These are phyloP conservation scores for Aspergillus terreus DNA, from an alignment of 2,329 filamentous ascomycete genomes.

Conservation along the genomic window DNA sequence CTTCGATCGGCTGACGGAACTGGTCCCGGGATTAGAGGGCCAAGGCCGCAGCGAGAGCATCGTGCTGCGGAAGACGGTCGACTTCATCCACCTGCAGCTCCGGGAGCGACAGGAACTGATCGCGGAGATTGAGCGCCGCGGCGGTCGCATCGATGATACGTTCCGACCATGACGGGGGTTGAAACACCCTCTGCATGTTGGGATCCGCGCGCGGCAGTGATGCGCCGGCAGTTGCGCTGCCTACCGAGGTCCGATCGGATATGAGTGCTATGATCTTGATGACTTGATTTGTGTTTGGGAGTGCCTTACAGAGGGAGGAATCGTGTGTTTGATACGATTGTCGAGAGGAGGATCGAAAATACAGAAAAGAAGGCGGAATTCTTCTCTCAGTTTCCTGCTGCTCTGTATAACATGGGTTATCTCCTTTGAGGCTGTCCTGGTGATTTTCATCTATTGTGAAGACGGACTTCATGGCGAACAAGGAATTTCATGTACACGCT, in stretches of 20 bases:
- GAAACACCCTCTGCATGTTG: not conserved
- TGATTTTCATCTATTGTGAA: not conserved
- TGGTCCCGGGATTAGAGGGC: conserved; percentile 78
- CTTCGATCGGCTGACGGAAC: conserved; percentile 74
- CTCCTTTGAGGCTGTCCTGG: not conserved
- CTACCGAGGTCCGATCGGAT: not conserved
- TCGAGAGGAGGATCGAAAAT: not conserved
- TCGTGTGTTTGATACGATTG: not conserved
- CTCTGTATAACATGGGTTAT: not conserved
- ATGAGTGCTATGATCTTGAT: conserved; percentile 4
- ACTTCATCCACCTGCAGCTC: conserved; percentile 61
- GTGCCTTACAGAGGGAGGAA: not conserved
- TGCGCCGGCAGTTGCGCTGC: not conserved
- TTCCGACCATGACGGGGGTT: conserved; percentile 20
- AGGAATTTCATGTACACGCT: not conserved
- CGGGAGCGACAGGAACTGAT: conserved; percentile 57
- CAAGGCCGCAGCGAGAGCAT: conserved; percentile 81
- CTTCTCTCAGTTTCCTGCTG: not conserved
- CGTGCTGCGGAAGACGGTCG: conserved; percentile 70
- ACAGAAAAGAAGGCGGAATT: not conserved
- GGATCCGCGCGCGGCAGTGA: not conserved
- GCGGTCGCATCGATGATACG: conserved; percentile 51
- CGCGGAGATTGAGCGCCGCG: conserved; percentile 55
- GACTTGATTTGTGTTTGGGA: conserved; percentile 1
- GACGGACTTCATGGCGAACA: not conserved